Evolutionary conservation across 2,329 filamentous ascomycete species (phyloP).

Genomic region (Sporothrix euskadiensis): DNA sequence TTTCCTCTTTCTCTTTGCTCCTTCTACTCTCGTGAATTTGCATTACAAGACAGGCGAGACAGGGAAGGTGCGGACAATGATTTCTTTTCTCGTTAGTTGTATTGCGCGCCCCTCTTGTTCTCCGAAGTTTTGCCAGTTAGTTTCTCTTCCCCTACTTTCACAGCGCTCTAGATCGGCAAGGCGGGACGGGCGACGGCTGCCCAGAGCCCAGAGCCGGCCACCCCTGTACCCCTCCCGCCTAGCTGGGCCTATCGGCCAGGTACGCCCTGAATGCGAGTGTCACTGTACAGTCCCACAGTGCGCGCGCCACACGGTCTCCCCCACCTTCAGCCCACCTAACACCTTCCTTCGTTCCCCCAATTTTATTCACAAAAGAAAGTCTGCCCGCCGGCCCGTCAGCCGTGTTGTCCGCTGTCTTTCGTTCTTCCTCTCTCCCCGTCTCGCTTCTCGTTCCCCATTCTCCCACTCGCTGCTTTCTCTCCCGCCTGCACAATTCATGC

Average conservation of each 20-base stretch:
- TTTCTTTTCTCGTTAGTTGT: not conserved
- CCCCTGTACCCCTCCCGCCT: slow-evolving; percentile 16
- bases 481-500: not conserved
- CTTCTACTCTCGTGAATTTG: not conserved
- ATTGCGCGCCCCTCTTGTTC: not conserved
- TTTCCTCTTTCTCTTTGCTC: not conserved
- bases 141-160: not conserved
- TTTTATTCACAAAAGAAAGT: not conserved
- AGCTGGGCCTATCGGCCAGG: slow-evolving; percentile 2
- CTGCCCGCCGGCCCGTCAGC: slow-evolving; percentile 25
- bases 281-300: slow-evolving; percentile 8
- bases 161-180: slow-evolving; percentile 23
- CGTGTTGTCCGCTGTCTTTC: not conserved
- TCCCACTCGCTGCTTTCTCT: not conserved
- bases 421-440: not conserved
- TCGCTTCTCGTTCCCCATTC: not conserved
- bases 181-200: slow-evolving; percentile 24
- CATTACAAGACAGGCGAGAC: not conserved
- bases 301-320: slow-evolving; percentile 2
- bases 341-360: not conserved
- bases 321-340: not conserved
- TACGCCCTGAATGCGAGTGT: not conserved
- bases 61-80: too few species aligned
- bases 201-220: slow-evolving; percentile 23
- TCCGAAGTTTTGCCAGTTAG: slow-evolving; percentile 22